Base-by-base conservation (phyloP, 768 basidiomycete species). In the Chalciporus pseudorubinellus region DNA sequence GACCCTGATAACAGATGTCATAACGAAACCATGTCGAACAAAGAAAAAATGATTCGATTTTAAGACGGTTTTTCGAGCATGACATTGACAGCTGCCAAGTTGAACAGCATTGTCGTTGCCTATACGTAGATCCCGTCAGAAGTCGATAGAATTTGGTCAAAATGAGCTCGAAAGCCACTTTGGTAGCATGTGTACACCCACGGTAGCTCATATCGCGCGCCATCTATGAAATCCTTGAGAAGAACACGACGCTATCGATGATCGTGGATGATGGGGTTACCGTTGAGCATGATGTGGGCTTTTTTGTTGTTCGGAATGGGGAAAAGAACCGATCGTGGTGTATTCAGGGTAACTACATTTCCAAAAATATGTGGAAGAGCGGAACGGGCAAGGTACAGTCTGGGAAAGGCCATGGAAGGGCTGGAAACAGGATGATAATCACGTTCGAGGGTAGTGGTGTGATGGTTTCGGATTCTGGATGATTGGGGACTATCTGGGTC, bases 121-220 rank as follows among this genome's bases (percentile, higher is more conserved):
- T 26, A 21, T 44, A n/a, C 34, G n/a, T 16, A 48, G 57, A 54
- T 61, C 59, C 46, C 59, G 67, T 65, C 56, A 67, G 65, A 65
- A 66, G 58, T 38, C 48, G 22, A 36, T 39, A 46, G 48, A 13
- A 58, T 68, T 58, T 64, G 66, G 66, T 64, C 33, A 68, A 59
- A 66, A 44, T 38, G 47, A 49, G 40, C 26, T 68, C 64, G 65
- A 66, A 58, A 51, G 39, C 50, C n/a, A 6, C 41, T 14, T 50
- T 50, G 50, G 22, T 22, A 44, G 19, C n/a, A 38, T 40, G 24
- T n/a, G 14, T 47, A 63, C 50, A 55, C 63, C 61, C 62, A 66
- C 63, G 63, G 39, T 39, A 22, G 24, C 29, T 52, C 60, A 55
- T 63, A 64, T 63, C 62, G 41, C 31, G 9, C 19, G 12, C 39